Conservation (phyloP, 2,329 filamentous ascomycete species). For the Aspergillus bombycis region DNA sequence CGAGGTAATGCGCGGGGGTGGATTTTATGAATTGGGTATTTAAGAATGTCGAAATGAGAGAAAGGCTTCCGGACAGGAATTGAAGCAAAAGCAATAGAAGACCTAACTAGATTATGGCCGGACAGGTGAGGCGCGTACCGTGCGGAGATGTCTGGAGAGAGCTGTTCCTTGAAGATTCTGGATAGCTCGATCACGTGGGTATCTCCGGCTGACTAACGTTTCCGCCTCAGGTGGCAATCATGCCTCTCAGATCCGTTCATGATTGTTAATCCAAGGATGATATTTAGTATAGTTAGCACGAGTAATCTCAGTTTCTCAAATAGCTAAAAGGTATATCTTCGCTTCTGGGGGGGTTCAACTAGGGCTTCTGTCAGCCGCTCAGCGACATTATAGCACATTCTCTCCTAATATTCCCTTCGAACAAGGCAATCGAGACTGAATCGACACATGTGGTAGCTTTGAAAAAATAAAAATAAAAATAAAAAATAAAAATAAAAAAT, state of each 20-base stretch:
- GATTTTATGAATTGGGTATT: neutral
- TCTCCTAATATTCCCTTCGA: too few relatives aligned
- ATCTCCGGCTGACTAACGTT: conserved; percentile 31
- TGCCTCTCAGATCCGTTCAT: too few relatives aligned
- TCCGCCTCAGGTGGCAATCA: conserved; percentile 22
- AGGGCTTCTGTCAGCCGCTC: too few relatives aligned
- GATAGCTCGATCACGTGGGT: conserved; percentile 31
- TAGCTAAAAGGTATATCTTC: neutral
- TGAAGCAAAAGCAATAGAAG: neutral
- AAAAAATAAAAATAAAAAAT: too few relatives aligned
- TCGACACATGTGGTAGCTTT: too few relatives aligned
- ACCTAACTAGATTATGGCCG: neutral
- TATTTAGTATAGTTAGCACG: neutral
- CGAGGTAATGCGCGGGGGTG: neutral
- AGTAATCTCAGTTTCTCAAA: neutral
- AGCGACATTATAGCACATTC: too few relatives aligned
- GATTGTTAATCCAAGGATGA: neutral
- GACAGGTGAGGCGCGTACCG: conserved; percentile 7
- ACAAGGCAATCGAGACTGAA: too few relatives aligned
- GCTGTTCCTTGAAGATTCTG: conserved; percentile 39
- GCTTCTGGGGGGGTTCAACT: neutral
- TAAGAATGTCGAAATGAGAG: too few relatives aligned
- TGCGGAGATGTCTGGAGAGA: conserved; percentile 8
- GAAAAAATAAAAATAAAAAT: too few relatives aligned
- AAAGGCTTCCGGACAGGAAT: neutral